Conservation (phyloP, 306 rosid species). For the Corylus avellana region DNA sequence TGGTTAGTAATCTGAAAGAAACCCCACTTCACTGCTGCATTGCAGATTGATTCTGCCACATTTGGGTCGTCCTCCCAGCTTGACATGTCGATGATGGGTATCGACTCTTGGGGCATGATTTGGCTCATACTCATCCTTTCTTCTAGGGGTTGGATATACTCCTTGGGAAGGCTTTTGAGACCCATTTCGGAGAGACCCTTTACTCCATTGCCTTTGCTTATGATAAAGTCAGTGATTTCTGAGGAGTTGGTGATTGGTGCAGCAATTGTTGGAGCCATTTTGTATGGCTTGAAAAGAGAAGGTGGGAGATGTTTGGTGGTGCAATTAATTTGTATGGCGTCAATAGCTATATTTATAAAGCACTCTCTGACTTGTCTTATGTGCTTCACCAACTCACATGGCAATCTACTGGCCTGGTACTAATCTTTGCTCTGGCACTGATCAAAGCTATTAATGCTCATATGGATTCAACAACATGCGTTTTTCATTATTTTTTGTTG, state of each 20-base stretch:
- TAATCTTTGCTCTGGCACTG: background rate
- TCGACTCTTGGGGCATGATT: constrained; percentile 22
- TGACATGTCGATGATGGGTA: constrained; percentile 61
- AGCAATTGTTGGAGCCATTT: constrained; percentile 29
- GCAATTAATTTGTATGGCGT: background rate
- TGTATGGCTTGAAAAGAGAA: background rate
- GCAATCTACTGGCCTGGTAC: constrained; percentile 7
- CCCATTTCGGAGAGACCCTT: constrained; percentile 58
- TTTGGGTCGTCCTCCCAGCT: constrained; percentile 40
- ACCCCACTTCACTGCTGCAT: constrained; percentile 66
- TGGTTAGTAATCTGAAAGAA: constrained; percentile 63
- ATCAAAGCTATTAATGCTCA: background rate
- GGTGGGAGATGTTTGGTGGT: background rate
- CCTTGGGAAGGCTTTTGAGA: constrained; percentile 45
- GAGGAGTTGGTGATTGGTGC: constrained; percentile 5
- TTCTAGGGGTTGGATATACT: constrained; percentile 56
- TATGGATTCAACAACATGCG: background rate
- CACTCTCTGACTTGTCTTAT: background rate
- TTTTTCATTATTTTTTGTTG: no score
- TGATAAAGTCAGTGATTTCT: constrained; percentile 41
- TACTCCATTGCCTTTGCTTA: constrained; percentile 52
- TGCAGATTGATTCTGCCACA: constrained; percentile 39
- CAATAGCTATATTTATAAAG: background rate
- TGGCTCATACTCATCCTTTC: constrained; percentile 31
- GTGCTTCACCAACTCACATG: constrained; percentile 14